Conservation (phyloP, 192 early-diverging fungal species). For the Cladochytrium replicatum region DNA sequence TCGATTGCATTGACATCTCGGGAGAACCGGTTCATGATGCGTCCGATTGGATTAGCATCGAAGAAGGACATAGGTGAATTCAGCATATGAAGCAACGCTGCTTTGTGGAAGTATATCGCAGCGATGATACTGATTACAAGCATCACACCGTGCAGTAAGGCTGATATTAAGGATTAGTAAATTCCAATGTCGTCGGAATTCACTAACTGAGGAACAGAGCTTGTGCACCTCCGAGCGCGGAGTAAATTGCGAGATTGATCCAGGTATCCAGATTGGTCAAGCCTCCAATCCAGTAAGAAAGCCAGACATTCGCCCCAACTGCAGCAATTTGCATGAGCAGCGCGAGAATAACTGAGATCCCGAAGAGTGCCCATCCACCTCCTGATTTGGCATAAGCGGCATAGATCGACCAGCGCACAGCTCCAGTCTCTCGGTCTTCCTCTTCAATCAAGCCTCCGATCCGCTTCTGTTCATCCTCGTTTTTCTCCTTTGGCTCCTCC, state of each 20-base stretch:
- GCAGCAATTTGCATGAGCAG: constrained; percentile 28
- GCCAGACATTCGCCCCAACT: constrained; percentile 36
- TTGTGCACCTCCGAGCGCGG: too few relatives aligned
- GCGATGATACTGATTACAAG: too few relatives aligned
- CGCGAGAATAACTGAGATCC: constrained; percentile 48
- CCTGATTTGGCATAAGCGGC: constrained; percentile 70
- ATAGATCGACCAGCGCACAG: constrained; percentile 74
- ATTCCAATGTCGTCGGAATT: too few relatives aligned
- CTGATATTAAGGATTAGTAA: too few relatives aligned
- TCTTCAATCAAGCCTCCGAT: too few relatives aligned
- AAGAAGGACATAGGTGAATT: constrained; percentile 57
- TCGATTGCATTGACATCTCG: constrained; percentile 58
- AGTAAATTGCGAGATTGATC: too few relatives aligned
- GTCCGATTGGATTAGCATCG: constrained; percentile 63
- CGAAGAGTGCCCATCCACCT: too few relatives aligned
- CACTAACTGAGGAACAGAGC: too few relatives aligned
- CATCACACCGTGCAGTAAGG: too few relatives aligned
- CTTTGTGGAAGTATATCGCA: constrained; percentile 48
- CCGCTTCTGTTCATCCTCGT: constrained; percentile 11
- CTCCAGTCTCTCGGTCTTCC: constrained; percentile 76
- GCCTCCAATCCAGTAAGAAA: constrained; percentile 45
- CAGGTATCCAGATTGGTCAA: too few relatives aligned
- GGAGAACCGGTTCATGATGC: constrained; percentile 82
- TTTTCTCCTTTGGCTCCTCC: constrained; percentile 41
- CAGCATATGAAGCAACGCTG: constrained; percentile 43